Base-by-base conservation (phyloP, 1,139 yeast genomes). In the Taiozyma sp. region DNA sequence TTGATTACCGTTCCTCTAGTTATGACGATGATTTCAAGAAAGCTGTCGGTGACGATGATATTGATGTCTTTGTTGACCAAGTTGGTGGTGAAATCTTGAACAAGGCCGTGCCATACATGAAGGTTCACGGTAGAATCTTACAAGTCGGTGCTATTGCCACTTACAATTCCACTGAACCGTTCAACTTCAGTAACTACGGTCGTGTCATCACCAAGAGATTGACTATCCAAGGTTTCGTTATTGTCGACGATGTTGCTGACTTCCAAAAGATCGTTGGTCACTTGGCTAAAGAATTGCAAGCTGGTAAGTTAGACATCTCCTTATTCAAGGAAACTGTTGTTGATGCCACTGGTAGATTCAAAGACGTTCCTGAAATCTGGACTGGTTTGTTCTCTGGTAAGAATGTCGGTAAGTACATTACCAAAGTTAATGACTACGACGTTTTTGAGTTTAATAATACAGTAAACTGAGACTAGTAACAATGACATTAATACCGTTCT, bases 131-230 rank as follows among this genome's bases (percentile, higher is more conserved):
- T 45, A 69, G 65, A 16, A 69, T 84, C 48, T 64, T 81, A 54
- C 83, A 82, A 30, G 81, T 87, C 69, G 90, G 89, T 51, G 75
- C 84, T 4, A 80, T 84, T 57, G 67, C 87, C 36, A 80, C 80
- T 50, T 83, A 83, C 65, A 79, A 81, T 59, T 78, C 77, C 54
- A 54, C 58, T 10, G 58, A 64, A 6, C 71, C 73, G 50, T 54
- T 66, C 29, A 65, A 54, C 0, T 57, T 58, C 51, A 19, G 48
- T 8, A 54, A 53, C 29, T 59, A 58, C 45, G 39, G 46, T 14
- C n/a, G 39, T 27, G 56, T 58, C 8, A 54, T 60, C 44, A 46
- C 52, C 22, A 57, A 57, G 50, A 58, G 62, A 57, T 28, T 60
- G 23, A 52, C 54, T 9, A 57, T 58, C 41, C 54, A 50, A 48